Evolutionary conservation across 441 rosid species (phyloP), one percentile per base, ranked within the genome.

Genomic region (Bocquillonia castaneifolia): DNA sequence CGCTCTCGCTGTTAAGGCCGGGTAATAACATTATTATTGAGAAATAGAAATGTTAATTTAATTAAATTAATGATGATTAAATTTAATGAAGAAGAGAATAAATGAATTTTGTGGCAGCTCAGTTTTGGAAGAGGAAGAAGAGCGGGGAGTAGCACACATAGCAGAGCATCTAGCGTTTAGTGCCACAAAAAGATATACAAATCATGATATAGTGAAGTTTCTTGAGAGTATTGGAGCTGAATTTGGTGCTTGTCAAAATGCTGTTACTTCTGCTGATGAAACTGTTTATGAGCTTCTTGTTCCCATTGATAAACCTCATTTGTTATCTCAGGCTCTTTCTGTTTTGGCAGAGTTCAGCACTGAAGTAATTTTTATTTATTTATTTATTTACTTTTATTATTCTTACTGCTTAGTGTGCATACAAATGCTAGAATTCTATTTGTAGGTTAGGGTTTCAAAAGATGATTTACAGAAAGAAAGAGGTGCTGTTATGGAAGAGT

Each of bases 231-330:
- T 90, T 26, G 98, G 98, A 59, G 97, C 98, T 5, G 97, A 93
- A 76, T 90, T 93, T 64, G 98, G 98, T 34, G 96, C 98, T n/a
- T 89, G 98, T 79, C 98, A 93, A 69, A 93, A 93, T 82, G 98
- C 94, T 18, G 85, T 84, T 63, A 93, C 98, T 12, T 87, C 97
- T 15, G 78, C 94, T 57, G 98, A 89, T 69, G 96, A 93, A 76
- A 90, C 97, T 31, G 82, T 93, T 6, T 93, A 93, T 17, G 98
- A 93, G 74, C 73, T 89, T 81, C 81, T 90, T 75, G 97, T 93
- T 42, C 98, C 98, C 18, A 86, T 93, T 68, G 98, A 93, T 84
- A 93, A 86, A 80, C 96, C 97, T 45, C 90, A 82, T 71, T 77
- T 89, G 76, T 42, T 93, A 59, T 91, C 98, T 70, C 92, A 79